phyloP scores from a whole-genome alignment of 306 rosid genomes.

The Mimosa pudica region DNA sequence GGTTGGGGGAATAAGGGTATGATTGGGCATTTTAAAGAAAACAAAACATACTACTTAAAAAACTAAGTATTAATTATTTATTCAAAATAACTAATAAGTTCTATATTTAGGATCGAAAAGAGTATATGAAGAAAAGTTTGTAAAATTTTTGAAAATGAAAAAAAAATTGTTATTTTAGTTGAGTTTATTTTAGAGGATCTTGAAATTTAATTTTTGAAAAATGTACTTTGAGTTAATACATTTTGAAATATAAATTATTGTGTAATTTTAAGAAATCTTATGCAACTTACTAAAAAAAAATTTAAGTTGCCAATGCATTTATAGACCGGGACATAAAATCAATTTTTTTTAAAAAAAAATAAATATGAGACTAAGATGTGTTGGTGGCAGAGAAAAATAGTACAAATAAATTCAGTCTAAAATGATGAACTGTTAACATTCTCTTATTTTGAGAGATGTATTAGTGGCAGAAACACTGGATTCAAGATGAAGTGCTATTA shows the following conservation, averaged over 20 bases:
- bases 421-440: background rate
- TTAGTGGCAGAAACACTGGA: background rate
- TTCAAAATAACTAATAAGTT: too few relatives aligned
- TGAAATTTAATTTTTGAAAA: too few relatives aligned
- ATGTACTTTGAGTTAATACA: too few relatives aligned
- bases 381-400: background rate
- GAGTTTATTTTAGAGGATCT: background rate
- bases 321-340: background rate
- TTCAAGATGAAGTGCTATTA: background rate
- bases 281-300: too few relatives aligned
- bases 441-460: background rate
- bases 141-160: background rate
- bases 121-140: too few relatives aligned
- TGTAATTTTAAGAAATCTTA: background rate
- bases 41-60: too few relatives aligned
- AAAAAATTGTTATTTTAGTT: too few relatives aligned
- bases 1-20: too few relatives aligned
- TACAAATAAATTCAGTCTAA: background rate
- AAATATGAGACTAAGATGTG: background rate
- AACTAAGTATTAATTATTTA: too few relatives aligned
- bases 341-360: too few relatives aligned
- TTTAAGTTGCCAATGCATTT: background rate
- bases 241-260: background rate
- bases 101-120: too few relatives aligned
- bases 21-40: too few relatives aligned